These are phyloP conservation scores for Murraya paniculata DNA, from an alignment of 345 rosid species.

Conservation along the genomic window DNA sequence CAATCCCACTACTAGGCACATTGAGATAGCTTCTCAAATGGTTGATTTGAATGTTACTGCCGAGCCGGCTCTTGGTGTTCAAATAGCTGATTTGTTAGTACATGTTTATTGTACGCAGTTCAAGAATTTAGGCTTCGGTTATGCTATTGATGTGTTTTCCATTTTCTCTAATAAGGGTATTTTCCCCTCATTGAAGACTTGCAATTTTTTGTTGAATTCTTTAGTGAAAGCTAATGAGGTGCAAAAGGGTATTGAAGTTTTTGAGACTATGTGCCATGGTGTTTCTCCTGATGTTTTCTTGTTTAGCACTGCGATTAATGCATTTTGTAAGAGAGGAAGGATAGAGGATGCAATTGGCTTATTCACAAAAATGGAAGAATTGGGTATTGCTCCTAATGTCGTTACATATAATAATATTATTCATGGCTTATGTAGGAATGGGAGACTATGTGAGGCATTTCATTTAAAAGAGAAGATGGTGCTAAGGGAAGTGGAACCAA, in stretches of 20 bases:
- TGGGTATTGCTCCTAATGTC: constrained; percentile 55
- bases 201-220: constrained; percentile 57
- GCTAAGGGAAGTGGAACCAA: constrained; percentile 45
- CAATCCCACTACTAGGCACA: constrained; percentile 16
- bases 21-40: constrained; percentile 49
- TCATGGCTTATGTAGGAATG: constrained; percentile 63
- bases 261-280: constrained; percentile 45
- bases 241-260: constrained; percentile 45
- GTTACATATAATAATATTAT: constrained; percentile 70
- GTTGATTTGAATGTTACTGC: constrained; percentile 36
- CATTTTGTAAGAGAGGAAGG: constrained; percentile 59
- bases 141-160: constrained; percentile 50
- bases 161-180: constrained; percentile 44
- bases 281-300: constrained; percentile 60
- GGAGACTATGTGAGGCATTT: constrained; percentile 58
- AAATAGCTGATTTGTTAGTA: constrained; percentile 50
- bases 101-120: constrained; percentile 64
- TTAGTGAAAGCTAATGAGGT: constrained; percentile 59
- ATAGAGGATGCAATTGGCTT: constrained; percentile 47
- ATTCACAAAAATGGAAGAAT: constrained; percentile 53
- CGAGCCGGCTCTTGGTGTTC: constrained; percentile 25
- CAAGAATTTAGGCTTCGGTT: constrained; percentile 43
- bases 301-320: constrained; percentile 61
- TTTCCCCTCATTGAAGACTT: constrained; percentile 63
- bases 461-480: constrained; percentile 59